Evolutionary conservation across 176 grass and related monocot species (phyloP), one percentile per base, ranked within the genome.

Genomic region (Cocos nucifera): DNA sequence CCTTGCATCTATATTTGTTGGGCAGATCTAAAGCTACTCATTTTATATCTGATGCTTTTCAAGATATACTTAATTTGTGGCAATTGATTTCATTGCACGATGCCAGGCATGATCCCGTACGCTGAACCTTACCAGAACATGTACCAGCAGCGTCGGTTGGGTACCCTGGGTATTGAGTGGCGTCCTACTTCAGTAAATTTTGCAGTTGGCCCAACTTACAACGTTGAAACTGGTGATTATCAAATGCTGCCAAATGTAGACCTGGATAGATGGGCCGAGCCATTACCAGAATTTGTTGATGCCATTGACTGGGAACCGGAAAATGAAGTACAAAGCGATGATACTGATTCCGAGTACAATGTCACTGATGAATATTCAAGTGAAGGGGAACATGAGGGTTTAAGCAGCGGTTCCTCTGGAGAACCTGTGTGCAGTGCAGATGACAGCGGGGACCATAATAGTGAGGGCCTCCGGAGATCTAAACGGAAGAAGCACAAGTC

Each of bases 321-420:
- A 62, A 87, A 85, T 28, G 92, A 97, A 49, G 72, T 84, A 49
- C 83, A 88, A 12, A 90, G 83, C 69, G 92, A 97, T 57, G 92
- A 91, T 74, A 91, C 80, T 56, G 92, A 97, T 84, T 97, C 92
- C 23, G 92, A 97, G 79, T 97, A 90, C 78, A 82, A 97, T 18
- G 76, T 89, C 57, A 85, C 85, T 55, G 84, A 97, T 80, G 92
- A 97, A 59, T 73, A 72, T 72, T 78, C 71, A 58, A 91, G 72
- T 51, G 87, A 78, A 61, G 84, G 78, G 44, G 92, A 89, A 30
- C 84, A 80, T 53, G 92, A 78, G 50, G 78, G 72, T 71, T 49
- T 90, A 26, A 88, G 78, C 64, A 71, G 71, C 49, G 64, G 69
- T 73, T 87, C 75, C 17, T 79, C 65, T 49, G 87, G 76, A 69